phyloP scores from a whole-genome alignment of 257 asterid genomes.

The Rehmannia glutinosa region DNA sequence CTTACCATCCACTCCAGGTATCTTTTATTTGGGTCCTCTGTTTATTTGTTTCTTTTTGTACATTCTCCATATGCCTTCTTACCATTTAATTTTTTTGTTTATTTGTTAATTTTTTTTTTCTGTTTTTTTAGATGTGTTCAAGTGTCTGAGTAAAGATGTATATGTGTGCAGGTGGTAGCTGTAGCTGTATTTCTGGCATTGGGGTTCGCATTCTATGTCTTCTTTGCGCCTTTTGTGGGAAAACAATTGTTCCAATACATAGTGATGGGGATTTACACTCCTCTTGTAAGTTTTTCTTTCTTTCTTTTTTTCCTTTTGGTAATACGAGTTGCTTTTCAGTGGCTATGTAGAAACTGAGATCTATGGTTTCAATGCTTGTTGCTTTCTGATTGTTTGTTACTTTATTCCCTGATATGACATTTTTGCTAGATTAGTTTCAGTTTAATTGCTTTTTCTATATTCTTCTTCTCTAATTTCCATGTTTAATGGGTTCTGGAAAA shows the following conservation, averaged over 20 bases:
- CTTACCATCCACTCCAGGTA: constrained; percentile 99
- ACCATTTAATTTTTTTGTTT: too few relatives aligned
- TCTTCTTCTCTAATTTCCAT: not conserved
- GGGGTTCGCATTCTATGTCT: constrained; percentile 97
- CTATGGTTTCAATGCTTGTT: constrained; percentile 34
- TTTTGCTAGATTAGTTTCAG: constrained; percentile 3
- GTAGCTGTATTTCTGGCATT: constrained; percentile 98
- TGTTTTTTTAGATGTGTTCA: not conserved
- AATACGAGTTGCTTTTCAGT: constrained; percentile 1
- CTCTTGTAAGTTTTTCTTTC: constrained; percentile 63
- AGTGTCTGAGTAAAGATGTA: constrained; percentile 17
- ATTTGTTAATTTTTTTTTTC: not conserved
- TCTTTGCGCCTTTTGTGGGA: constrained; percentile 99
- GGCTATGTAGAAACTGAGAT: constrained; percentile 37
- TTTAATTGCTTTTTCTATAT: constrained; percentile 18
- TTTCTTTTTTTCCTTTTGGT: not conserved
- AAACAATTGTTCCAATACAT: constrained; percentile 72
- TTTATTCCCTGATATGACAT: constrained; percentile 12
- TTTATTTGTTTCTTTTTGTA: not conserved
- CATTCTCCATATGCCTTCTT: too few relatives aligned
- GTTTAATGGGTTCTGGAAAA: constrained; percentile 2
- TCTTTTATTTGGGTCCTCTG: not conserved
- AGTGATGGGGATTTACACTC: constrained; percentile 88
- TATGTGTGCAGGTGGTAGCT: constrained; percentile 82
- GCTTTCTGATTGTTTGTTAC: constrained; percentile 31